Evolutionary conservation across 148 eudicot genomes (phyloP).

Genomic region (Cornus suecica): DNA sequence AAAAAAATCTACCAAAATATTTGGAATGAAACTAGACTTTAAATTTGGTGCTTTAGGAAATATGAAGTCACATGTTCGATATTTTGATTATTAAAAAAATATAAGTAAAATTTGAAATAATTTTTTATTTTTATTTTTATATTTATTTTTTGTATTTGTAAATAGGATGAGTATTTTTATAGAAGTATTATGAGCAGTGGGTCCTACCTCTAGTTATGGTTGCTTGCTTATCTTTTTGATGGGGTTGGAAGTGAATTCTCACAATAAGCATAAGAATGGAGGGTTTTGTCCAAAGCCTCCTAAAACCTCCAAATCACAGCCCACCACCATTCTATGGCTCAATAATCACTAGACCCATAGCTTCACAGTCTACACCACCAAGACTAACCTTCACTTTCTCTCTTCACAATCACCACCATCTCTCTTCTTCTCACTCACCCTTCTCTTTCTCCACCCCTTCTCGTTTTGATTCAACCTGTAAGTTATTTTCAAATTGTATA

Average conservation of each 20-base stretch:
- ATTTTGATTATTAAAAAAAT: no score
- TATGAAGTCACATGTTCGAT: no score
- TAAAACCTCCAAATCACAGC: background rate
- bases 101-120: no score
- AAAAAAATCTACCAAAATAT: no score
- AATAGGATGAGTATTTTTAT: no score
- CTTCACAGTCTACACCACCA: conserved; percentile 1
- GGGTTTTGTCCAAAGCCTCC: conserved; percentile 9
- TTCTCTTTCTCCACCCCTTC: conserved; percentile 15
- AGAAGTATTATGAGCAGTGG: no score
- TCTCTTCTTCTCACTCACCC: conserved; percentile 20
- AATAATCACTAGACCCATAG: background rate
- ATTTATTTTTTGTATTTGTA: no score
- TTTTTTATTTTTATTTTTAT: no score
- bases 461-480: conserved; percentile 37
- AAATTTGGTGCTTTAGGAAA: no score
- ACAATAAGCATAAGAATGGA: background rate
- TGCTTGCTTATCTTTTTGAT: background rate
- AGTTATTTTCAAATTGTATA: conserved; percentile 1
- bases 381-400: conserved; percentile 10
- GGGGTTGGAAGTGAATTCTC: background rate
- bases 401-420: conserved; percentile 11
- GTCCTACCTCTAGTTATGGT: no score
- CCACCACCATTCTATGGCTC: background rate
- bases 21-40: no score